Percentiles rank a stretch among this genome's conserved stretches.
Evolutionary conservation across 2,329 filamentous ascomycete genomes (phyloP).

Genomic region (Aspergillus texensis): DNA sequence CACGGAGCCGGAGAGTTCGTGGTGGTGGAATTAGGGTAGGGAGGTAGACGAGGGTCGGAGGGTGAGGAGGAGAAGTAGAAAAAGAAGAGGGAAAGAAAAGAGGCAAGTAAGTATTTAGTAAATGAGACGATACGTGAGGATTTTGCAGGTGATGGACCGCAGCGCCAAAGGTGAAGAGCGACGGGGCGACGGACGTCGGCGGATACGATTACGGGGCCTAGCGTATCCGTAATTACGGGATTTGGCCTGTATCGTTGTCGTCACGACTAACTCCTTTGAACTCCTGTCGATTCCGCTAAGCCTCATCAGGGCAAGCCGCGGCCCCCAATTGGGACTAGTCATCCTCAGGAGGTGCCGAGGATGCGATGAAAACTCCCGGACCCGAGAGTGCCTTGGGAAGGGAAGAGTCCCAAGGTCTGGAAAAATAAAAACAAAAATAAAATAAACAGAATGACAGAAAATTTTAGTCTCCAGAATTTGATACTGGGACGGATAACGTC

Average conservation of each 20-base stretch:
- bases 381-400: conserved; percentile 8
- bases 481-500: conserved; percentile 1
- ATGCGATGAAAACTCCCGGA: neutral
- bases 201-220: conserved; percentile 21
- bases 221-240: conserved; percentile 32
- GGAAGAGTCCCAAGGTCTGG: neutral
- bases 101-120: conserved; percentile 9
- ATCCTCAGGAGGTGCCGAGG: conserved; percentile 5
- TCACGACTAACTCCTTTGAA: conserved; percentile 24
- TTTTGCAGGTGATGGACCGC: conserved; percentile 4
- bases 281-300: conserved; percentile 9
- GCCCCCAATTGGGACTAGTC: conserved; percentile 4
- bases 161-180: conserved; percentile 15
- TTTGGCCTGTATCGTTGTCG: conserved; percentile 29
- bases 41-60: conserved; percentile 18
- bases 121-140: conserved; percentile 15
- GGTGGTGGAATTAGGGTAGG: conserved; percentile 5
- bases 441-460: neutral
- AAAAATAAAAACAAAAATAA: neutral
- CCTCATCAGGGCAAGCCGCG: neutral
- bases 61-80: conserved; percentile 9
- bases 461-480: conserved; percentile 2
- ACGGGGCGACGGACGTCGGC: conserved; percentile 23
- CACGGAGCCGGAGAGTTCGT: conserved; percentile 26
- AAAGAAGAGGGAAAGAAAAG: conserved; percentile 17